These are phyloP conservation scores for Cladosporium sp. DNA, from an alignment of 2,329 filamentous ascomycete species.

Conservation along the genomic window DNA sequence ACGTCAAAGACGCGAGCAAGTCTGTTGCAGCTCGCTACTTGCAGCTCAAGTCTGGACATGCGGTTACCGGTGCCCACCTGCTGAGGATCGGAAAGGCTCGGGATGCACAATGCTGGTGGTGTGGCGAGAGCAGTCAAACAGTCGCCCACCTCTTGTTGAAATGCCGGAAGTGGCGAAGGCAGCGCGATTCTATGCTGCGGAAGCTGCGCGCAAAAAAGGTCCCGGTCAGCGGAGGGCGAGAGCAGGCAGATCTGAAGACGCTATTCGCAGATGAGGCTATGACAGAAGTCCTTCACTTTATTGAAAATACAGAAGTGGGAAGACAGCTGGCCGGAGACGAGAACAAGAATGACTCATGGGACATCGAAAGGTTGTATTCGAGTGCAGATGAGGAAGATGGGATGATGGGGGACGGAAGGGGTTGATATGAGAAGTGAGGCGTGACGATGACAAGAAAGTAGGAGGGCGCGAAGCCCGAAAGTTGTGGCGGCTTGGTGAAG, in stretches of 20 bases:
- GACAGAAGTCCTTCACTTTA: background rate
- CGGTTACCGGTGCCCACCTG: constrained; percentile 7
- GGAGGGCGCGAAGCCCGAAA: background rate
- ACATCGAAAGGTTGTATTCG: no score
- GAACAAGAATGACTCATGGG: background rate
- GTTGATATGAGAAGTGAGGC: background rate
- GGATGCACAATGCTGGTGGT: background rate
- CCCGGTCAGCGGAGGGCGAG: no score
- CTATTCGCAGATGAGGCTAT: background rate
- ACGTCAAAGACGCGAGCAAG: constrained; percentile 2
- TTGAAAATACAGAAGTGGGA: background rate
- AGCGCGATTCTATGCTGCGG: background rate
- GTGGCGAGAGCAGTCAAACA: background rate
- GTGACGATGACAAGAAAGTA: background rate
- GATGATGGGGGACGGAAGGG: background rate
- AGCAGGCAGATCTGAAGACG: background rate
- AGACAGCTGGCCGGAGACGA: background rate
- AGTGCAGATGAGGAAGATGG: background rate
- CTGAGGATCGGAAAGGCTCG: constrained; percentile 1
- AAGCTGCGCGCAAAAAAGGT: no score
- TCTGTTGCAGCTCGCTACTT: background rate
- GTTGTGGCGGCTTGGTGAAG: background rate
- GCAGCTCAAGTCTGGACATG: constrained; percentile 7
- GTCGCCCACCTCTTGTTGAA: background rate
- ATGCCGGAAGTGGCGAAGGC: background rate